Percentiles rank a stretch among this genome's conserved stretches.
phyloP scores from a whole-genome alignment of 495 filamentous ascomycete genomes.

The Neurospora sp. region DNA sequence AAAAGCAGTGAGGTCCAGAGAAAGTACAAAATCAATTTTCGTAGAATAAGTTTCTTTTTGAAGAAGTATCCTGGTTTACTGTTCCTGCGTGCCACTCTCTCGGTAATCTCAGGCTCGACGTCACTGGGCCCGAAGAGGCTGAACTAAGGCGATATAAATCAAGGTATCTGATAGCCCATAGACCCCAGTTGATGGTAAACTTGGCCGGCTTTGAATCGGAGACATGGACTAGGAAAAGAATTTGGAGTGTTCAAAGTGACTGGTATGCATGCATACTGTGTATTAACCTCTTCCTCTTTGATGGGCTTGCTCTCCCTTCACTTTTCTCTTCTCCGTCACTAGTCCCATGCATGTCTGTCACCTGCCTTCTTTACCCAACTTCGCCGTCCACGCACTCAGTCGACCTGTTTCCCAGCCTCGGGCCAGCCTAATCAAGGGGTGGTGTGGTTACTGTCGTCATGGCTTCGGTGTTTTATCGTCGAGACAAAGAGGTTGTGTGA shows the following conservation, averaged over 20 bases:
- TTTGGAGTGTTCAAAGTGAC: background rate
- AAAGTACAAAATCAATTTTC: background rate
- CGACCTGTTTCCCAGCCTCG: background rate
- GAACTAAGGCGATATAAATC: background rate
- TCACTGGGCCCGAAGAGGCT: background rate
- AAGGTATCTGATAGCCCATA: background rate
- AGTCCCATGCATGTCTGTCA: background rate
- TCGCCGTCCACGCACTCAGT: background rate
- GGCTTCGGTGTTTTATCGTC: background rate
- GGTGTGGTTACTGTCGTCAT: background rate
- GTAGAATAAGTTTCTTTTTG: background rate
- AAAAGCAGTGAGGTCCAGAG: background rate
- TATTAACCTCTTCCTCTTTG: background rate
- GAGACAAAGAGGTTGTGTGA: background rate
- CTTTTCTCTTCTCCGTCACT: background rate
- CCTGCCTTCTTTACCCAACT: background rate
- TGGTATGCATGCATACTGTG: background rate
- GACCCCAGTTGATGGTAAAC: background rate
- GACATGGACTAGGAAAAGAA: background rate
- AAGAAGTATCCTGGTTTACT: background rate
- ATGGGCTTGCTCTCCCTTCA: background rate
- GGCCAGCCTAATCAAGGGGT: background rate
- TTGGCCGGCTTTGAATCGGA: background rate
- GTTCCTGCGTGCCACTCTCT: background rate
- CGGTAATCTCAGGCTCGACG: background rate